Evolutionary conservation across 805 yeast species (phyloP), one percentile per base, ranked within the genome.

Genomic region (Blastobotrys terrestris): DNA sequence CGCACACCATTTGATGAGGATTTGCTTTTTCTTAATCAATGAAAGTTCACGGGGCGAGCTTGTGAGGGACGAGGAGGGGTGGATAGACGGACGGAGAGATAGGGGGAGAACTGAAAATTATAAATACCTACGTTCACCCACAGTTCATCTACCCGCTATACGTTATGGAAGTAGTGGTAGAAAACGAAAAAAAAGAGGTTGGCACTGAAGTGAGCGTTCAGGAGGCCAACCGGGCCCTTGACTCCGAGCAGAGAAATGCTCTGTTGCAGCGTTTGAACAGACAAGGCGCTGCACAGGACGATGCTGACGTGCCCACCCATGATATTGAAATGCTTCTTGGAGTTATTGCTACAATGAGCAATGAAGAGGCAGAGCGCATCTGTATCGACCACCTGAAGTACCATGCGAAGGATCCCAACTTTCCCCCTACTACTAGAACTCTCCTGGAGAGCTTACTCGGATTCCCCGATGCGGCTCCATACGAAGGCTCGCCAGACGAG

Each of bases 391-490:
- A 77, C 3, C 55, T 74, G 2, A 70, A 58, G 0, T 71, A 74
- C 13, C 81, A 78, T 56, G 60, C 58, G 2, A 76, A 71, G 50
- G 85, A 80, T 60, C 72, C 73, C 35, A 79, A 78, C 59, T 70
- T 79, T 54, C 74, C 77, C n/a, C 53, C 52, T 3, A 65, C 59
- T 1, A 74, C 72, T 42, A 70, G 31, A 42, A 54, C 47, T 31
- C 21, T 16, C 51, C 59, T 8, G 54, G 59, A 14, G 21, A 56
- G 31, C 59, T 58, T 16, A 54, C 51, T 3, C 51, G 48, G 18
- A 53, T 35, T 13, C 46, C 49, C 16, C 53, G 55, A 3, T 44
- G 50, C 42, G 48, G 49, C 18, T 44, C 7, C 18, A 26, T 26
- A 26, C 11, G 35, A 26, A 26, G 35, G 35, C 35, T 26, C 35